Conservation (phyloP, 2,329 filamentous ascomycete species). For the Xylaria sp. region DNA sequence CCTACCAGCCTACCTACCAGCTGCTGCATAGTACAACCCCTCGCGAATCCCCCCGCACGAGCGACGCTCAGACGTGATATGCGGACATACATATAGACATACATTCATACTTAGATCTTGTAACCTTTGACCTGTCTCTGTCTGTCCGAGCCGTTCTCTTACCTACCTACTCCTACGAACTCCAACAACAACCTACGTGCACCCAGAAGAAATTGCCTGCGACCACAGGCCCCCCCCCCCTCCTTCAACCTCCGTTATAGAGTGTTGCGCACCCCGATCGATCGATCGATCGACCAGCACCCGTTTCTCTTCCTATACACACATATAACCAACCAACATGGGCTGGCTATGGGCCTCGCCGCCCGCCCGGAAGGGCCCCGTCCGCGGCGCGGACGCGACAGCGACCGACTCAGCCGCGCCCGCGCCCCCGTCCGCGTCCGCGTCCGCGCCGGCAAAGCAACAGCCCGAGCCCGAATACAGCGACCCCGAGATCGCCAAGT, state of each 20-base stretch:
- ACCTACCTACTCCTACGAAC: too few relatives aligned
- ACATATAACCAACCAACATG: slow-evolving; percentile 46
- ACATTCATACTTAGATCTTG: too few relatives aligned
- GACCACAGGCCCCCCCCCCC: too few relatives aligned
- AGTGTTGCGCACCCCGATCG: too few relatives aligned
- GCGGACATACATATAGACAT: too few relatives aligned
- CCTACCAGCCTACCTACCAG: too few relatives aligned
- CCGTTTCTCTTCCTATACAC: too few relatives aligned
- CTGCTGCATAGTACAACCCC: neutral
- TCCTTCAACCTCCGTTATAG: too few relatives aligned
- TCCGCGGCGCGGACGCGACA: slow-evolving; percentile 27
- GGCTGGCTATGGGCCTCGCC: slow-evolving; percentile 63
- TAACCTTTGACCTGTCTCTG: neutral
- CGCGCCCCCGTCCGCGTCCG: neutral
- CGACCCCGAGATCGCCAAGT: slow-evolving; percentile 59
- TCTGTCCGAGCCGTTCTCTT: neutral
- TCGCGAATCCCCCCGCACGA: neutral
- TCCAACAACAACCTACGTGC: neutral
- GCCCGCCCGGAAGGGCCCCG: slow-evolving; percentile 30
- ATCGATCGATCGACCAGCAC: too few relatives aligned
- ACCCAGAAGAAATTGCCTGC: too few relatives aligned
- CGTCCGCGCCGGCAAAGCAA: slow-evolving; percentile 5
- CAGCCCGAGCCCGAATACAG: slow-evolving; percentile 27
- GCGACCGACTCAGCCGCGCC: slow-evolving; percentile 24
- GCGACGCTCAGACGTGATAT: neutral